Percentiles rank a stretch among this genome's conserved stretches.
Conservation (phyloP, 1,139 yeast genomes). For the Pneumocystis jirovecii region DNA sequence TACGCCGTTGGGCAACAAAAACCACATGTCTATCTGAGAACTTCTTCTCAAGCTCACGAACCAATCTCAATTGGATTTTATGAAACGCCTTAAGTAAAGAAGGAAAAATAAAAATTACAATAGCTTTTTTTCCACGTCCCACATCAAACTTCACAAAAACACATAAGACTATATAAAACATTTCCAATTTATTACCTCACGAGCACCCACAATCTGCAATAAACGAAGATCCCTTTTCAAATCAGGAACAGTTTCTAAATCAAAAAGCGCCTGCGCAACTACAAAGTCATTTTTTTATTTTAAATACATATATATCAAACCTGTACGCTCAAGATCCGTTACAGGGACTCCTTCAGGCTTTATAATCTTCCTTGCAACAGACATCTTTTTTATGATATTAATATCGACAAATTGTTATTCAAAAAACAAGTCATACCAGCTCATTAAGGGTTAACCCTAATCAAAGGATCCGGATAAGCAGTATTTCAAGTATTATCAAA, state of each 20-base stretch:
- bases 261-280: slow-evolving; percentile 96
- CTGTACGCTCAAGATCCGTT: slow-evolving; percentile 94
- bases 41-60: slow-evolving; percentile 99
- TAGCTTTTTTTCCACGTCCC: slow-evolving; percentile 97
- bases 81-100: slow-evolving; percentile 89
- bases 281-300: not conserved
- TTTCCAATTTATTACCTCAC: slow-evolving; percentile 42
- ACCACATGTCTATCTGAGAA: slow-evolving; percentile 99
- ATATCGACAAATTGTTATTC: not conserved
- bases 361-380: slow-evolving; percentile 90
- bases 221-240: slow-evolving; percentile 97
- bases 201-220: slow-evolving; percentile 95
- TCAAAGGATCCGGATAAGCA: not conserved
- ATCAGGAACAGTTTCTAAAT: slow-evolving; percentile 91
- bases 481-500: not conserved
- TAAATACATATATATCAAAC: not conserved
- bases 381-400: slow-evolving; percentile 38
- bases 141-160: slow-evolving; percentile 50
- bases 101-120: slow-evolving; percentile 95
- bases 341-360: slow-evolving; percentile 35
- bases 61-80: slow-evolving; percentile 78
- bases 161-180: not conserved
- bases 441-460: not conserved
- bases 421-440: not conserved
- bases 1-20: slow-evolving; percentile 99